phyloP scores from a whole-genome alignment of 306 rosid species.

The Castanea crenata region DNA sequence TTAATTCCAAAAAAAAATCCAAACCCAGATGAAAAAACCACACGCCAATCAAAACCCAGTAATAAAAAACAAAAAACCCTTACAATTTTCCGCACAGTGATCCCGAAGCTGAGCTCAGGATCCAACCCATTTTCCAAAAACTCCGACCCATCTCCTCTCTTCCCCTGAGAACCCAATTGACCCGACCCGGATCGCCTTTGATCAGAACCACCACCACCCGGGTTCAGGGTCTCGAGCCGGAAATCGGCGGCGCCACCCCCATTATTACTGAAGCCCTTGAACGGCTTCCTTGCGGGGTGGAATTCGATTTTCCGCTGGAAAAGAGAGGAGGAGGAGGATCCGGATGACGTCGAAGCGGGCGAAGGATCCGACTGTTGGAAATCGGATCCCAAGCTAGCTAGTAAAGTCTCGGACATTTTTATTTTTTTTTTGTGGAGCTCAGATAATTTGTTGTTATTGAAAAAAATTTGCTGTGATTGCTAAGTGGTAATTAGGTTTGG shows the following conservation, averaged over 20 bases:
- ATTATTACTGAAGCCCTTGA: constrained; percentile 50
- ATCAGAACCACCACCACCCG: constrained; percentile 35
- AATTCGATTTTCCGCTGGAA: constrained; percentile 52
- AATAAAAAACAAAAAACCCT: constrained; percentile 28
- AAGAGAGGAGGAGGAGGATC: constrained; percentile 6
- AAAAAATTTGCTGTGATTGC: too few species aligned
- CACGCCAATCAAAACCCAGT: background rate
- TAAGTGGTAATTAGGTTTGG: too few species aligned
- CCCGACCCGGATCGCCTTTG: constrained; percentile 15
- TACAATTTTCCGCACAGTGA: constrained; percentile 78
- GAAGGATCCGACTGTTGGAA: constrained; percentile 18
- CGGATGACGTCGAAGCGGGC: constrained; percentile 18
- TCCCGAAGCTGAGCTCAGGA: constrained; percentile 85
- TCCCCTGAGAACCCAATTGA: constrained; percentile 21
- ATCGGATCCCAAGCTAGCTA: constrained; percentile 10
- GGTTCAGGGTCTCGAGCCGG: constrained; percentile 76
- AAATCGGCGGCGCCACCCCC: constrained; percentile 57
- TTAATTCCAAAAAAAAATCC: background rate
- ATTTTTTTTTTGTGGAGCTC: background rate
- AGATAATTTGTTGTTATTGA: background rate
- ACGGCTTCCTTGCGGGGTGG: constrained; percentile 47
- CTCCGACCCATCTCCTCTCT: constrained; percentile 61
- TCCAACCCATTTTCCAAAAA: constrained; percentile 66
- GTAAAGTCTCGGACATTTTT: constrained; percentile 34
- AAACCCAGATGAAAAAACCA: background rate